A percentile compares a stretch with the other conserved stretches of the same genome.
phyloP scores from a whole-genome alignment of 139 green algal species.

The Marvania coccoides region DNA sequence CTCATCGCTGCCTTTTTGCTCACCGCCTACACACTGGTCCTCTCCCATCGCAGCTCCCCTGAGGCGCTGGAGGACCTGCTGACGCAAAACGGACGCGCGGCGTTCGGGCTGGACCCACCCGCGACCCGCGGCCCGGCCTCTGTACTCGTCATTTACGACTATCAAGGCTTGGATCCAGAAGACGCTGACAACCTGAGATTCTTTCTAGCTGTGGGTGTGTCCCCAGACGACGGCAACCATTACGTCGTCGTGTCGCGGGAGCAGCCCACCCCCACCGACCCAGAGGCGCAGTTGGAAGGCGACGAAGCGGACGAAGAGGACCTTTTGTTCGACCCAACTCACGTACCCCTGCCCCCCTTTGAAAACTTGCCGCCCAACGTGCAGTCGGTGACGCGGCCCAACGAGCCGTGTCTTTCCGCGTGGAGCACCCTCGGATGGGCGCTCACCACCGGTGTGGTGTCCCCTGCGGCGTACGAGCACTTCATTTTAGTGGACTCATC shows the following conservation, averaged over 20 bases:
- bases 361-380: slow-evolving; percentile 36
- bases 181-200: slow-evolving; percentile 38
- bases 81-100: slow-evolving; percentile 31
- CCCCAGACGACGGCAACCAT: slow-evolving; percentile 26
- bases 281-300: too few species aligned
- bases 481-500: slow-evolving; percentile 1
- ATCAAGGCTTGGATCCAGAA: slow-evolving; percentile 16
- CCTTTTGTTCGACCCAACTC: background rate
- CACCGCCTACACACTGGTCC: background rate
- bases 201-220: slow-evolving; percentile 37
- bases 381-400: slow-evolving; percentile 30
- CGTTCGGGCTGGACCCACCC: background rate
- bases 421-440: slow-evolving; percentile 51
- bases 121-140: background rate
- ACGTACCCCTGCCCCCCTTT: background rate
- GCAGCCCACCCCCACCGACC: background rate
- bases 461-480: background rate
- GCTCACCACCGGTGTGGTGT: background rate
- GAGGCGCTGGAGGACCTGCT: slow-evolving; percentile 64
- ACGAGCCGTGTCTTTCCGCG: slow-evolving; percentile 38
- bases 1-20: background rate
- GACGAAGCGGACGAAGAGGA: background rate
- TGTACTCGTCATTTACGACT: background rate
- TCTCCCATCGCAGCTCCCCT: slow-evolving; percentile 3
- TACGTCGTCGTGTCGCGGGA: slow-evolving; percentile 46